Conservation (phyloP, 2,329 filamentous ascomycete species). For the Penicillium capsulatum region DNA sequence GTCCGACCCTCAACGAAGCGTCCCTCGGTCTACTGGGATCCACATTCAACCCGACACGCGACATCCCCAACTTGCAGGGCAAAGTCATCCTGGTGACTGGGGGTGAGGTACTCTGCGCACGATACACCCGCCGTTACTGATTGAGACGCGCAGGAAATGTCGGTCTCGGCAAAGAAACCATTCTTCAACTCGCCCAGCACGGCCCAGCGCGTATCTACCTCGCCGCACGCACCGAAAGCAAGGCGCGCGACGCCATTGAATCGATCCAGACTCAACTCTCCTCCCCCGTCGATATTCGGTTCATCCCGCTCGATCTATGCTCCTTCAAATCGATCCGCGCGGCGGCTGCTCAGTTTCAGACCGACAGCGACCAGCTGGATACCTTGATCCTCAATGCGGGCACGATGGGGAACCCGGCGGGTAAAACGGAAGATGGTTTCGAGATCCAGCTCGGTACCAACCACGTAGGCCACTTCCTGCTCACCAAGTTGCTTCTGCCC, state of each 20-base stretch:
- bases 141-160: constrained; percentile 37
- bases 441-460: constrained; percentile 48
- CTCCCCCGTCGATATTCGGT: constrained; percentile 39
- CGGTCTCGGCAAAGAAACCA: constrained; percentile 47
- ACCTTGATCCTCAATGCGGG: constrained; percentile 48
- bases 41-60: constrained; percentile 42
- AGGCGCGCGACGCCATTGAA: constrained; percentile 45
- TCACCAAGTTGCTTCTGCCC: constrained; percentile 44
- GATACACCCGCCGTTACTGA: neutral
- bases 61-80: constrained; percentile 45
- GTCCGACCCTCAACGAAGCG: constrained; percentile 35
- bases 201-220: constrained; percentile 53
- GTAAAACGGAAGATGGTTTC: constrained; percentile 39
- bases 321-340: constrained; percentile 48
- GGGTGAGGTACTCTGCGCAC: constrained; percentile 38
- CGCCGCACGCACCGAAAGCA: constrained; percentile 46
- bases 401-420: constrained; percentile 42
- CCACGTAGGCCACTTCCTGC: constrained; percentile 45
- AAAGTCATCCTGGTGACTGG: constrained; percentile 53
- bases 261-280: constrained; percentile 34
- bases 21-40: constrained; percentile 32
- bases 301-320: constrained; percentile 48
- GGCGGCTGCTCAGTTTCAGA: constrained; percentile 43
- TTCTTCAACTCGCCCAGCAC: constrained; percentile 49
- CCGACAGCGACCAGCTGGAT: constrained; percentile 42